These are phyloP conservation scores for Emergomyces orientalis DNA, from an alignment of 2,329 filamentous ascomycete genomes.

Conservation along the genomic window DNA sequence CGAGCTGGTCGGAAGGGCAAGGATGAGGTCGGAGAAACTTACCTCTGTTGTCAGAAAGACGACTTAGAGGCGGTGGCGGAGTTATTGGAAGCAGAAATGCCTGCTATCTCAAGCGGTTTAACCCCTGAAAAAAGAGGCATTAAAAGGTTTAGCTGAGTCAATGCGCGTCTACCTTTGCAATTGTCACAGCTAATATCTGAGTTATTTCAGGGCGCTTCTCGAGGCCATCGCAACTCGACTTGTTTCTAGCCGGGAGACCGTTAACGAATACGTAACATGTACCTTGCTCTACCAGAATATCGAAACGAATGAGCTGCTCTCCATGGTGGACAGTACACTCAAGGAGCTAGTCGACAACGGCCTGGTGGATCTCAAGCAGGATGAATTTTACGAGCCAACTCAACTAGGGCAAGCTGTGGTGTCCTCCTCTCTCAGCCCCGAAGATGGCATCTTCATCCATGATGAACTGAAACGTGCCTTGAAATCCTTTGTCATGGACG, in stretches of 20 bases:
- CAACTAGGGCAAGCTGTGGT: slow-evolving; percentile 62
- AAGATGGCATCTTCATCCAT: slow-evolving; percentile 65
- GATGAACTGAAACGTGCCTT: slow-evolving; percentile 59
- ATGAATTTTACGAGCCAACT: slow-evolving; percentile 51
- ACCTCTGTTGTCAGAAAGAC: slow-evolving; percentile 59
- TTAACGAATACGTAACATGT: slow-evolving; percentile 59
- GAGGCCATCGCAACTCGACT: slow-evolving; percentile 61
- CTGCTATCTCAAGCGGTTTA: slow-evolving; percentile 59
- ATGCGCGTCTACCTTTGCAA: not conserved
- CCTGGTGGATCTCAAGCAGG: slow-evolving; percentile 46
- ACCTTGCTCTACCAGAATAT: slow-evolving; percentile 56
- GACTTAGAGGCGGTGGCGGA: slow-evolving; percentile 63
- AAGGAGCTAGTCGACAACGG: slow-evolving; percentile 47
- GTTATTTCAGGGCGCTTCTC: slow-evolving; percentile 51
- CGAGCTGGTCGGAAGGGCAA: slow-evolving; percentile 70
- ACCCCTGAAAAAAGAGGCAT: slow-evolving; percentile 58
- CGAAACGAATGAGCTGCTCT: slow-evolving; percentile 41
- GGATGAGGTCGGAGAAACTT: slow-evolving; percentile 67
- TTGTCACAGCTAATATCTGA: not conserved
- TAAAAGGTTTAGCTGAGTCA: slow-evolving; percentile 43
- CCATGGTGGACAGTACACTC: slow-evolving; percentile 51
- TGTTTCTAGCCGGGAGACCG: slow-evolving; percentile 54
- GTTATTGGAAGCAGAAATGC: slow-evolving; percentile 63
- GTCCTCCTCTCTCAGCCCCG: slow-evolving; percentile 61
- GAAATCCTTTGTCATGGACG: slow-evolving; percentile 67